Conservation (phyloP, 2,329 filamentous ascomycete species). For the Penicillium sp. region DNA sequence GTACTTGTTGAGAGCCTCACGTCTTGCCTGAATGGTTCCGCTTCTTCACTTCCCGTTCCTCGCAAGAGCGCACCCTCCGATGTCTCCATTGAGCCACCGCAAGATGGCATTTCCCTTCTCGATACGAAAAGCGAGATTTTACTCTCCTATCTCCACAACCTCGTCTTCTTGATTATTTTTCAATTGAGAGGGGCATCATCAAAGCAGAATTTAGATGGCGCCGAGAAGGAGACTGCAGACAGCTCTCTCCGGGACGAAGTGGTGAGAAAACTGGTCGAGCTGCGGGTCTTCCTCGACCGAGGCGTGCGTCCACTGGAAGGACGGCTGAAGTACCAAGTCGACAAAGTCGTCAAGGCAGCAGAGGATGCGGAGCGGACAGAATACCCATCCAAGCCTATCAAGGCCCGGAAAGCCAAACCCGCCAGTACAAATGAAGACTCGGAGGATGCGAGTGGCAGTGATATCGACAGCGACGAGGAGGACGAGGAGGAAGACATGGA, state of each 20-base stretch:
- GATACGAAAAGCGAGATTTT: slow-evolving; percentile 97
- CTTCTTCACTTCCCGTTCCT: slow-evolving; percentile 35
- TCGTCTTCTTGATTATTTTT: slow-evolving; percentile 80
- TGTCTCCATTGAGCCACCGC: slow-evolving; percentile 69
- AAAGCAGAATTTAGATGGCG: slow-evolving; percentile 30
- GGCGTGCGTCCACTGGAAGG: slow-evolving; percentile 87
- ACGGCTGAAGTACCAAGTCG: slow-evolving; percentile 90
- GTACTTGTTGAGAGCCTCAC: slow-evolving; percentile 36
- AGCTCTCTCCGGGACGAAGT: slow-evolving; percentile 62
- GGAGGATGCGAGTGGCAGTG: slow-evolving; percentile 15
- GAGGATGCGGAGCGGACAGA: slow-evolving; percentile 50
- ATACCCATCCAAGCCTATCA: slow-evolving; percentile 23
- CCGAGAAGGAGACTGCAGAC: slow-evolving; percentile 26
- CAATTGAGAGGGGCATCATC: slow-evolving; percentile 63
- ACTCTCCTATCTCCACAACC: slow-evolving; percentile 90
- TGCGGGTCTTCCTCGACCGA: slow-evolving; percentile 89
- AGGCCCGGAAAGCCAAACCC: slow-evolving; percentile 30
- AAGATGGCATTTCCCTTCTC: slow-evolving; percentile 87
- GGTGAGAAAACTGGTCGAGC: slow-evolving; percentile 81
- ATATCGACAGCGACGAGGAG: slow-evolving; percentile 24
- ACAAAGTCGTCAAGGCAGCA: slow-evolving; percentile 85
- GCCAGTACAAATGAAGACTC: slow-evolving; percentile 27
- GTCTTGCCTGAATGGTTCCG: slow-evolving; percentile 34
- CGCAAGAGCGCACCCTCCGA: slow-evolving; percentile 48
- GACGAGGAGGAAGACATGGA: slow-evolving; percentile 52